A percentile compares a stretch with the other conserved stretches of the same genome.
phyloP scores from a whole-genome alignment of 2,329 filamentous ascomycete genomes.

The Diaporthe vexans region DNA sequence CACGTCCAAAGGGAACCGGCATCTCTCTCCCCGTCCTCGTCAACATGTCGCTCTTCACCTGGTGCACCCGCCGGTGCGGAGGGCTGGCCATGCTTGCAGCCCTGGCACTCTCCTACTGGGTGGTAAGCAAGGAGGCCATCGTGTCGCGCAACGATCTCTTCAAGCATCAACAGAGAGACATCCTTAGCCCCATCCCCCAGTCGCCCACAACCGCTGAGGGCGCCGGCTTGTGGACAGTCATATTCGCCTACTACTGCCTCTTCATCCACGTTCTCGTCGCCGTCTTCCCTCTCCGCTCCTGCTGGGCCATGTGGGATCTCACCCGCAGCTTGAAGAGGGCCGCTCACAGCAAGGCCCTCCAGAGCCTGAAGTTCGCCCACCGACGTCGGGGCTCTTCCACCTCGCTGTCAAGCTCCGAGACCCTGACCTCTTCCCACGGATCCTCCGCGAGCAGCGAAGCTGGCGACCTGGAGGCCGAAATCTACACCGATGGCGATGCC shows the following conservation, averaged over 20 bases:
- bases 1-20: slow-evolving; percentile 26
- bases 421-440: slow-evolving; percentile 62
- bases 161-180: slow-evolving; percentile 58
- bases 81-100: slow-evolving; percentile 68
- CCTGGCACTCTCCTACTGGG: slow-evolving; percentile 66
- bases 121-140: slow-evolving; percentile 65
- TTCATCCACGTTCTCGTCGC: slow-evolving; percentile 75
- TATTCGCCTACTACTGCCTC: slow-evolving; percentile 76
- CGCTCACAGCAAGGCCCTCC: slow-evolving; percentile 59
- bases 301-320: slow-evolving; percentile 72
- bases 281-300: slow-evolving; percentile 73
- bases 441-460: slow-evolving; percentile 64
- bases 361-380: slow-evolving; percentile 61
- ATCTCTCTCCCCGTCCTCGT: slow-evolving; percentile 39
- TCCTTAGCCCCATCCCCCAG: slow-evolving; percentile 52
- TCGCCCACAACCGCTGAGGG: slow-evolving; percentile 54
- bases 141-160: slow-evolving; percentile 56
- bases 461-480: slow-evolving; percentile 64
- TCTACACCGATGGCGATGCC: slow-evolving; percentile 60
- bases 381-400: slow-evolving; percentile 66
- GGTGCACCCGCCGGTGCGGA: slow-evolving; percentile 67
- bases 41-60: slow-evolving; percentile 67
- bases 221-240: slow-evolving; percentile 63
- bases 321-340: slow-evolving; percentile 64
- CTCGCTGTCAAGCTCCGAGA: slow-evolving; percentile 70